Percentiles rank a stretch among this genome's conserved stretches.
Evolutionary conservation across 2,329 filamentous ascomycete genomes (phyloP).

Genomic region (Drechmeria coniospora): DNA sequence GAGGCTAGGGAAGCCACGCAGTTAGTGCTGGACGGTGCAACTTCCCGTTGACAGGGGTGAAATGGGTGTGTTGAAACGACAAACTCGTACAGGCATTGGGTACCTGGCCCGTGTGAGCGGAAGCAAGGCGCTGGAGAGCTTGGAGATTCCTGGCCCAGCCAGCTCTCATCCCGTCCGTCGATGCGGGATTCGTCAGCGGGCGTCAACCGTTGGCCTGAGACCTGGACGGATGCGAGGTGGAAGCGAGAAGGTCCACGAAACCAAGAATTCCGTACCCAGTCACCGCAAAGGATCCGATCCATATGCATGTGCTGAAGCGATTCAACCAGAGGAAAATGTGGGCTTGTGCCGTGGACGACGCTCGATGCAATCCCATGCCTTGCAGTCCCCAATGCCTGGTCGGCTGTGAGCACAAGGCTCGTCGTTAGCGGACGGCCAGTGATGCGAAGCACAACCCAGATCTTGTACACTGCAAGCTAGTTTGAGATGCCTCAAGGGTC

Average conservation of each 20-base stretch:
- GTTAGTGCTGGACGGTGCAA: slow-evolving; percentile 6
- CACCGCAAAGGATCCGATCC: too few relatives aligned
- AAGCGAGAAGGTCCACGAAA: slow-evolving; percentile 3
- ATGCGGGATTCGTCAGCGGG: not conserved
- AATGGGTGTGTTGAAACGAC: slow-evolving; percentile 1
- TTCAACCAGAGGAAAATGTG: too few relatives aligned
- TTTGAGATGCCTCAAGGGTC: slow-evolving; percentile 2
- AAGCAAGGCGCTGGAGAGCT: not conserved
- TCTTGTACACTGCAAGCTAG: slow-evolving; percentile 3
- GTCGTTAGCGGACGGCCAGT: too few relatives aligned
- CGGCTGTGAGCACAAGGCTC: too few relatives aligned
- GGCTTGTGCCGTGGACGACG: too few relatives aligned
- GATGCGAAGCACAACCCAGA: too few relatives aligned
- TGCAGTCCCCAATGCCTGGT: too few relatives aligned
- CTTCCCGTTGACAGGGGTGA: slow-evolving; percentile 3
- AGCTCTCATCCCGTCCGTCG: not conserved
- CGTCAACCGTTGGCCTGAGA: not conserved
- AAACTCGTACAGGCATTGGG: not conserved
- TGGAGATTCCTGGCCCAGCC: too few relatives aligned
- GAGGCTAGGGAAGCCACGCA: slow-evolving; percentile 3
- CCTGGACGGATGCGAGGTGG: not conserved
- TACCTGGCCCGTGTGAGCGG: not conserved
- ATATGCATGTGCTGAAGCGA: too few relatives aligned
- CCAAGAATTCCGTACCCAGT: too few relatives aligned
- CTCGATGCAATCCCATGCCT: too few relatives aligned